These are phyloP conservation scores for Sarcocystis neurona DNA, from an alignment of 169 alveolate species.

Conservation along the genomic window DNA sequence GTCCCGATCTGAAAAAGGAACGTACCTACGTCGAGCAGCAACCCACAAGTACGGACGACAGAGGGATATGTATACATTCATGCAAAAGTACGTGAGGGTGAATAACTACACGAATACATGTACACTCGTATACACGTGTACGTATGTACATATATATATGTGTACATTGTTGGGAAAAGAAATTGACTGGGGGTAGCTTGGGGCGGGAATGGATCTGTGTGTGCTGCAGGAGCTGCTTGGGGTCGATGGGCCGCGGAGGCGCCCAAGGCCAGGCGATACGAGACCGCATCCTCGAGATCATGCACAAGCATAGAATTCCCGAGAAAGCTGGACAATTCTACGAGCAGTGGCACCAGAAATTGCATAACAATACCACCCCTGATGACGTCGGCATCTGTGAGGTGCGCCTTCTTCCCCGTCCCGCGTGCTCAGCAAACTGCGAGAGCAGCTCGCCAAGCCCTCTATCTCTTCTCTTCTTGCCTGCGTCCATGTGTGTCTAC, in stretches of 20 bases:
- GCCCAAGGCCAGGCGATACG: conserved; percentile 91
- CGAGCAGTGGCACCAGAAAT: conserved; percentile 94
- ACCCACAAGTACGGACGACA: too few species aligned
- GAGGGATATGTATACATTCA: too few species aligned
- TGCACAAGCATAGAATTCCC: conserved; percentile 86
- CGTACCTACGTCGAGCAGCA: too few species aligned
- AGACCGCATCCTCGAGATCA: conserved; percentile 88
- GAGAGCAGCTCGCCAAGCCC: neutral
- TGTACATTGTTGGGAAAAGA: too few species aligned
- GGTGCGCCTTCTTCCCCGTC: neutral
- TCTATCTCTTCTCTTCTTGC: neutral
- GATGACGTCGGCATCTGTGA: conserved; percentile 87
- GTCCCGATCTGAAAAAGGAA: too few species aligned
- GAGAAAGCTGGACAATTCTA: conserved; percentile 81
- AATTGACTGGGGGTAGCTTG: too few species aligned
- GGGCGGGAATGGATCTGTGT: too few species aligned
- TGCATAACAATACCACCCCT: conserved; percentile 93
- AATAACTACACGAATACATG: too few species aligned
- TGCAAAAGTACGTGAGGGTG: too few species aligned
- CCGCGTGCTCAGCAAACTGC: neutral
- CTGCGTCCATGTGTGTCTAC: neutral
- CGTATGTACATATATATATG: too few species aligned
- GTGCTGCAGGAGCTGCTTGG: too few species aligned
- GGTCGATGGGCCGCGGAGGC: conserved; percentile 86
- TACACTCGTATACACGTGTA: too few species aligned